Evolutionary conservation across 495 filamentous ascomycete species (phyloP).

Genomic region (Penicillium samsonianum): DNA sequence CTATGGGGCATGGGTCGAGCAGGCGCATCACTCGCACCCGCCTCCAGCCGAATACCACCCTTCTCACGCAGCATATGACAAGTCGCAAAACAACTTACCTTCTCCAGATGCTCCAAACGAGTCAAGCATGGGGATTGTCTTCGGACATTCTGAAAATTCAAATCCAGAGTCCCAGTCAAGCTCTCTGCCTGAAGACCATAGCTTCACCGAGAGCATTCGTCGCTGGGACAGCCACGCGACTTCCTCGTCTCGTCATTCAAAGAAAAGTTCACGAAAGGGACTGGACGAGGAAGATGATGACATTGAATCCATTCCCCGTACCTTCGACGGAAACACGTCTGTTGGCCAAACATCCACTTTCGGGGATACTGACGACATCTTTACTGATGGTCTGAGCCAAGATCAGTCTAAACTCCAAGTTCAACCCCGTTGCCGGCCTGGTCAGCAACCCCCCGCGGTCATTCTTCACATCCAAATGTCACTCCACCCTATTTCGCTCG

Average conservation of each 20-base stretch:
- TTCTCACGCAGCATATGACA: conserved; percentile 24
- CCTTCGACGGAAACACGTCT: conserved; percentile 30
- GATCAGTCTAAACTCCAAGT: conserved; percentile 42
- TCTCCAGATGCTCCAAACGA: conserved; percentile 27
- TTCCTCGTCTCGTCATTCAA: conserved; percentile 31
- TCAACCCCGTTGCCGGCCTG: conserved; percentile 27
- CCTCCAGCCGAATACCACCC: conserved; percentile 20
- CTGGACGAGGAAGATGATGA: conserved; percentile 41
- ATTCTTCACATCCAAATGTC: conserved; percentile 59
- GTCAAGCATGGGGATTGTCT: conserved; percentile 46
- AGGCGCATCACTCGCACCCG: conserved; percentile 33
- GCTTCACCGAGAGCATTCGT: conserved; percentile 20
- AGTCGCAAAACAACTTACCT: conserved; percentile 13
- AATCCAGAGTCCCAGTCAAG: conserved; percentile 13
- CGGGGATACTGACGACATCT: conserved; percentile 48
- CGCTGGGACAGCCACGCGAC: conserved; percentile 32
- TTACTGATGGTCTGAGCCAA: conserved; percentile 51
- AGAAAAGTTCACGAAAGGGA: conserved; percentile 34
- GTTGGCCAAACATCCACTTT: conserved; percentile 37
- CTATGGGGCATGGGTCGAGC: conserved; percentile 55
- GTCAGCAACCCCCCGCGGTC: conserved; percentile 39
- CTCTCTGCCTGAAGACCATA: conserved; percentile 30
- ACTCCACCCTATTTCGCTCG: conserved; percentile 51
- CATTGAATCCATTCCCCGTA: conserved; percentile 44
- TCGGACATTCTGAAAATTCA: conserved; percentile 37